Evolutionary conservation across 352 stramenopile species (phyloP).

Genomic region (Phytophthora macrochlamydospora): DNA sequence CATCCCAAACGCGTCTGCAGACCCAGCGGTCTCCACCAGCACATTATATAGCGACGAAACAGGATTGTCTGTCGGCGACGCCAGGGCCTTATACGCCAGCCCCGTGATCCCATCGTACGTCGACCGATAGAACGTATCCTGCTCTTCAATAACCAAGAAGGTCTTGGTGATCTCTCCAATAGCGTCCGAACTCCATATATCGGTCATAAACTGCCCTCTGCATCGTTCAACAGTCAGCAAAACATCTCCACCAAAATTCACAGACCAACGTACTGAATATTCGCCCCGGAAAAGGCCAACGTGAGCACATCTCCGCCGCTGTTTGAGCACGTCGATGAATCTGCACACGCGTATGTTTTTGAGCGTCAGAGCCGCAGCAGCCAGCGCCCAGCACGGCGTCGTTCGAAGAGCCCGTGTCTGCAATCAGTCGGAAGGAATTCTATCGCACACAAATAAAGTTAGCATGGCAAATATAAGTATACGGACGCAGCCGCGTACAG

Average conservation of each 20-base stretch:
- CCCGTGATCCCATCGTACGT: constrained; percentile 84
- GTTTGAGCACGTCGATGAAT: constrained; percentile 64
- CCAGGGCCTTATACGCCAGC: constrained; percentile 64
- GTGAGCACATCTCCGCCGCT: constrained; percentile 30
- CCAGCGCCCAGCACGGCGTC: constrained; percentile 64
- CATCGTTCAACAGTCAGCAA: constrained; percentile 15
- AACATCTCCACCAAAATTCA: background rate
- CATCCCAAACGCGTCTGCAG: constrained; percentile 71
- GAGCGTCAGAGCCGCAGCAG: constrained; percentile 57
- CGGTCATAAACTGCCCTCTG: constrained; percentile 62
- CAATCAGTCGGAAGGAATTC: constrained; percentile 81
- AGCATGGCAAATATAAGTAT: background rate
- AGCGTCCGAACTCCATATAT: constrained; percentile 65
- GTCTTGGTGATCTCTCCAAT: constrained; percentile 61
- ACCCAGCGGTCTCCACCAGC: constrained; percentile 45
- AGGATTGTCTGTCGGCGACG: constrained; percentile 43
- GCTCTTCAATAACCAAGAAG: constrained; percentile 77
- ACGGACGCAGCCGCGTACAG: constrained; percentile 14
- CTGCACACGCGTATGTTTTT: constrained; percentile 68
- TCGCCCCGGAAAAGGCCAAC: constrained; percentile 65
- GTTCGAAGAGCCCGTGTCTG: constrained; percentile 87
- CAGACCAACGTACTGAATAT: constrained; percentile 55
- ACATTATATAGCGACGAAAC: constrained; percentile 64
- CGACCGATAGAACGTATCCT: constrained; percentile 75
- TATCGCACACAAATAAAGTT: constrained; percentile 12